Evolutionary conservation across 306 rosid species (phyloP).

Genomic region (Cucumis melo): DNA sequence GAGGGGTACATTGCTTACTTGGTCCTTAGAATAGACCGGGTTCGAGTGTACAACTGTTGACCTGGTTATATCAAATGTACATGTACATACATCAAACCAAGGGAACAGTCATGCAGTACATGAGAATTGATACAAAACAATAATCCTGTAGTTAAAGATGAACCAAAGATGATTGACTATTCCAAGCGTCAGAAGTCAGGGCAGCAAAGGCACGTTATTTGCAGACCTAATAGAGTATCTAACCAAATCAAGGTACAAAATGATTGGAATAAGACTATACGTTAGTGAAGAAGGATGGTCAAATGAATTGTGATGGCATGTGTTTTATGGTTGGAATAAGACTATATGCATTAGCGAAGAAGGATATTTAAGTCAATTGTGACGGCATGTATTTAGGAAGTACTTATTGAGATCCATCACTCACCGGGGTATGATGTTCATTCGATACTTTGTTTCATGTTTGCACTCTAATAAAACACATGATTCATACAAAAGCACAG

Average conservation of each 20-base stretch:
- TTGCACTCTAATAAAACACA: not conserved
- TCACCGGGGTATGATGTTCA: not conserved
- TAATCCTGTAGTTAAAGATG: not conserved
- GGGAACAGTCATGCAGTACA: not conserved
- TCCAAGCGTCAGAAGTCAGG: not conserved
- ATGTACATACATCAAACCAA: not conserved
- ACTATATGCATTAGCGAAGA: not conserved
- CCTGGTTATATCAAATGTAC: slow-evolving; percentile 21
- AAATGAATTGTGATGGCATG: not conserved
- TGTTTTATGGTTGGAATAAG: not conserved
- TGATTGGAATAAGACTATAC: not conserved
- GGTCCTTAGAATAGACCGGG: slow-evolving; percentile 38
- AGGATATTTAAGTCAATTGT: not conserved
- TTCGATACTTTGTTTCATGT: not conserved
- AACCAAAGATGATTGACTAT: not conserved
- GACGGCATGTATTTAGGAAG: not conserved
- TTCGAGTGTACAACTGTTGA: slow-evolving; percentile 67
- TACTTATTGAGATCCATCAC: not conserved
- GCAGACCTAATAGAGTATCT: not conserved
- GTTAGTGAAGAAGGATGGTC: not conserved
- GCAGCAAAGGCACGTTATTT: not conserved
- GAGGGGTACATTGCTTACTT: slow-evolving; percentile 24
- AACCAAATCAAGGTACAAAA: not conserved
- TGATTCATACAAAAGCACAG: not conserved
- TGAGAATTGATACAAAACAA: not conserved